Percentiles rank a stretch among this genome's conserved stretches.
Conservation (phyloP, 1,139 yeast genomes). For the Yamadazyma oceani region DNA sequence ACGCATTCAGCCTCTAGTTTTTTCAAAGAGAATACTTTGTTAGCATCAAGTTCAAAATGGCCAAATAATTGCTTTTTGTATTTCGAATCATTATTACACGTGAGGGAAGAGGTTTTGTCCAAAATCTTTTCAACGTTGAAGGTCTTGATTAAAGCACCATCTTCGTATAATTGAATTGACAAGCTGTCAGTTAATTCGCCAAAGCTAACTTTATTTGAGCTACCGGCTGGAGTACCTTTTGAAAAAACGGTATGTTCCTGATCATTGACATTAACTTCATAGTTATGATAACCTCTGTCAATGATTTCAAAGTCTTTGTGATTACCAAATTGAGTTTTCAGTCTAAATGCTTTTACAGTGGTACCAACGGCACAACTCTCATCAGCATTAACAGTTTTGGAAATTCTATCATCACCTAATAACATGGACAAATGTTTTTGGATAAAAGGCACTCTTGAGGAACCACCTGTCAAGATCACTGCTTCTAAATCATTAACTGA, state of each 20-base stretch:
- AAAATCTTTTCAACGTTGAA: slow-evolving; percentile 29
- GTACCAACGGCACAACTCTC: slow-evolving; percentile 93
- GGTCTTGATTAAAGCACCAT: slow-evolving; percentile 47
- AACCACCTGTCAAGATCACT: slow-evolving; percentile 85
- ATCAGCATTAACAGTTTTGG: slow-evolving; percentile 94
- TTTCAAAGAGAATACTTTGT: slow-evolving; percentile 49
- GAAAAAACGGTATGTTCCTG: slow-evolving; percentile 40
- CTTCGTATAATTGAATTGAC: slow-evolving; percentile 52
- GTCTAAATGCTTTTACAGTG: slow-evolving; percentile 70
- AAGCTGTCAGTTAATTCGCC: slow-evolving; percentile 32
- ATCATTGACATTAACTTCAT: slow-evolving; percentile 35
- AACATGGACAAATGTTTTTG: slow-evolving; percentile 58
- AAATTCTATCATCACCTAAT: slow-evolving; percentile 59
- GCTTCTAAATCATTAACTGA: slow-evolving; percentile 51
- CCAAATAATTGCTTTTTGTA: slow-evolving; percentile 32
- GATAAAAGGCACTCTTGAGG: slow-evolving; percentile 86
- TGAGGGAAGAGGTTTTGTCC: slow-evolving; percentile 43
- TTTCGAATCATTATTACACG: slow-evolving; percentile 39
- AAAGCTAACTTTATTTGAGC: slow-evolving; percentile 29
- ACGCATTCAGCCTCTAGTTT: slow-evolving; percentile 44
- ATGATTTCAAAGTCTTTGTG: slow-evolving; percentile 59
- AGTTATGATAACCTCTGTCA: slow-evolving; percentile 54
- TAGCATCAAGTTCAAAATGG: slow-evolving; percentile 47
- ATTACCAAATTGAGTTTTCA: slow-evolving; percentile 50
- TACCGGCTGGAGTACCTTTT: slow-evolving; percentile 37